These are phyloP conservation scores for Melanogaster broomeanus DNA, from an alignment of 768 basidiomycete species.

Conservation along the genomic window DNA sequence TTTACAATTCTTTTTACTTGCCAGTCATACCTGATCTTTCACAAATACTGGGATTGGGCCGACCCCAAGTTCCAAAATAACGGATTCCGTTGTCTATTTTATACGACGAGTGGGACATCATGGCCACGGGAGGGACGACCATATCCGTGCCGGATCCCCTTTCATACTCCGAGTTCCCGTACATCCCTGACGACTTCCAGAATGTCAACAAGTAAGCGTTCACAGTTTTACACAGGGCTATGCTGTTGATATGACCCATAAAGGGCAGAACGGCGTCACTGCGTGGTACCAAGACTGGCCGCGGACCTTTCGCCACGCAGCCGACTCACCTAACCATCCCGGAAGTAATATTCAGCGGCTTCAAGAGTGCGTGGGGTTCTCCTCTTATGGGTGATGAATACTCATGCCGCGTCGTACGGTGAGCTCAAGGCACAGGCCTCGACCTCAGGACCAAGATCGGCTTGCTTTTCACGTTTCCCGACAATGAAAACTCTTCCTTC, in stretches of 20 bases:
- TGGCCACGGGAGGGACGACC: constrained; percentile 2
- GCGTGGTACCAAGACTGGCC: constrained; percentile 22
- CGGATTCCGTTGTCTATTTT: constrained; percentile 24
- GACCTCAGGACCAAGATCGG: constrained; percentile 15
- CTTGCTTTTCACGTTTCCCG: constrained; percentile 20
- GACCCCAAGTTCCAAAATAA: constrained; percentile 14
- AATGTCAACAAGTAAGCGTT: constrained; percentile 10
- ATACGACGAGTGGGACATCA: constrained; percentile 11
- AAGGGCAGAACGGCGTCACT: constrained; percentile 6
- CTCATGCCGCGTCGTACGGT: constrained; percentile 6
- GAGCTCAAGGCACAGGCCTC: constrained; percentile 13
- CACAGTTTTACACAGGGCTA: background rate
- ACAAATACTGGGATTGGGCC: constrained; percentile 33
- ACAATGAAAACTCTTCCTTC: constrained; percentile 7
- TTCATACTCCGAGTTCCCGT: constrained; percentile 10
- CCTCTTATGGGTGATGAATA: background rate
- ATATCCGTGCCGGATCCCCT: constrained; percentile 20
- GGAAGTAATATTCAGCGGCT: constrained; percentile 14
- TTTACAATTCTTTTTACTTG: no score
- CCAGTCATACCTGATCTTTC: constrained; percentile 1
- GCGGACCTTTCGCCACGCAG: constrained; percentile 20
- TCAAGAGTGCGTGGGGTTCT: constrained; percentile 14
- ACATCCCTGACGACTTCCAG: constrained; percentile 21
- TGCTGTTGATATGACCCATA: background rate
- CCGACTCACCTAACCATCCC: constrained; percentile 5